Evolutionary conservation across 2,329 filamentous ascomycete genomes (phyloP).

Genomic region (Sporothrix luriei): DNA sequence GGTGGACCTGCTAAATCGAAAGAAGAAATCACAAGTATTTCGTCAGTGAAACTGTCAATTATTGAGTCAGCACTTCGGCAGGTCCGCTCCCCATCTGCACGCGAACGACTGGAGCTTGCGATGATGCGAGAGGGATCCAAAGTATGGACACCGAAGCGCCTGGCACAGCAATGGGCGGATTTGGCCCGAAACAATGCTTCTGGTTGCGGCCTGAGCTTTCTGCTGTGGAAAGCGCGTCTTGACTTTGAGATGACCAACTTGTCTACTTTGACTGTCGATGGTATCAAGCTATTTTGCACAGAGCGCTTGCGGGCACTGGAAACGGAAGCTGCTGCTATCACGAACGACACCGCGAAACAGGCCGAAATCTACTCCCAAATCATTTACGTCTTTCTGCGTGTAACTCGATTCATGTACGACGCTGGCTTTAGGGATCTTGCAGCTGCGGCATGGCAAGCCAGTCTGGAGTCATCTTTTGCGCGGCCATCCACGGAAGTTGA

Average conservation of each 20-base stretch:
- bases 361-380: constrained; percentile 45
- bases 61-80: constrained; percentile 75
- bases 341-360: neutral
- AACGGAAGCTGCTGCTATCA: constrained; percentile 12
- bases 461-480: constrained; percentile 72
- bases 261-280: constrained; percentile 67
- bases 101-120: constrained; percentile 64
- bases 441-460: constrained; percentile 78
- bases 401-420: constrained; percentile 74
- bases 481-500: constrained; percentile 47
- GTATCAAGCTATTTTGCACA: constrained; percentile 61
- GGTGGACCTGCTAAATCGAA: constrained; percentile 53
- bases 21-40: constrained; percentile 68
- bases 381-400: constrained; percentile 72
- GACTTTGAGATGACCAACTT: constrained; percentile 73
- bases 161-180: constrained; percentile 65
- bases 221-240: constrained; percentile 73
- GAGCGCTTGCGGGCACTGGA: constrained; percentile 55
- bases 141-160: constrained; percentile 68
- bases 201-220: constrained; percentile 57
- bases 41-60: constrained; percentile 78
- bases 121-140: constrained; percentile 74
- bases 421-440: constrained; percentile 78
- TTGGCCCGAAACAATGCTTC: constrained; percentile 44
- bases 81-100: constrained; percentile 50